Evolutionary conservation across 805 yeast genomes (phyloP), one percentile per base, ranked within the genome.

Genomic region (Diddensiella santjacobensis): DNA sequence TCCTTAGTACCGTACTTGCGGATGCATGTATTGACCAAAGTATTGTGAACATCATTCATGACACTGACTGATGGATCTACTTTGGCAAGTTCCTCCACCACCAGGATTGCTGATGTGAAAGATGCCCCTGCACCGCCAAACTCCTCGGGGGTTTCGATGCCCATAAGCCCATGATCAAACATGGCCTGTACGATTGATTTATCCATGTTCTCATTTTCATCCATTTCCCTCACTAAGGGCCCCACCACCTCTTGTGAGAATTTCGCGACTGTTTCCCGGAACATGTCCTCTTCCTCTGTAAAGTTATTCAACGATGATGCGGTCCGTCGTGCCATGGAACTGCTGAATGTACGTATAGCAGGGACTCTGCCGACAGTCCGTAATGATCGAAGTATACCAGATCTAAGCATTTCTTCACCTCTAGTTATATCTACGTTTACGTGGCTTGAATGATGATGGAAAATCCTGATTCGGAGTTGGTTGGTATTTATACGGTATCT

Each of bases 111-210:
- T 8, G 73, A 66, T 15, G 74, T 71, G 58, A 71, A 71, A 26
- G 67, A 59, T 13, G 74, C 75, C 17, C 72, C 75, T 4, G 74
- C 72, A 17, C 75, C 75, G 13, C 75, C 75, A 19, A 60, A 57
- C 55, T 71, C 71, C 53, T 71, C 74, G 18, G 74, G 73, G n/a
- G 73, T 71, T 55, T 71, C 75, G 36, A 71, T 64, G n/a, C 68
- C 75, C 75, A 71, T 71, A 11, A 71, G 61, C 2, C 75, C 75
- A 41, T 63, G 62, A 22, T 70, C 73, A 40, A 67, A 67, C 59
- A 67, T 56, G 20, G 58, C 66, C 44, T 53, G 46, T 36, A 68
- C 57, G 31, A 67, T 46, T n/a, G 44, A 52, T 22, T 55, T 50
- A 44, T 64, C 69, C 65, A 68, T 67, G 29, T 48, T 40, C 51